phyloP scores from a whole-genome alignment of 352 stramenopile genomes.

The Globisporangium lucens region DNA sequence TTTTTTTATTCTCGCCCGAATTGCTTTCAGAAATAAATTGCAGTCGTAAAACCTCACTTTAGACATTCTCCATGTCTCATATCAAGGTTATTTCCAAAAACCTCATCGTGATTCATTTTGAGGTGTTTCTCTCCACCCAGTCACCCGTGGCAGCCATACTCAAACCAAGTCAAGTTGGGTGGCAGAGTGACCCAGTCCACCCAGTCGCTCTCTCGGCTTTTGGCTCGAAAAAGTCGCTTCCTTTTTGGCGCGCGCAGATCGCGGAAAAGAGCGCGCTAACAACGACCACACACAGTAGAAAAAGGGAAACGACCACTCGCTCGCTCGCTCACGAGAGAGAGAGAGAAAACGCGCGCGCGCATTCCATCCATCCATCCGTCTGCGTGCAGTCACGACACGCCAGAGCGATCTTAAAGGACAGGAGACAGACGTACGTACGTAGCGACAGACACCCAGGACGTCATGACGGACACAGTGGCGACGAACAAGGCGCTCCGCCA shows the following conservation, averaged over 20 bases:
- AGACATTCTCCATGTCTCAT: background rate
- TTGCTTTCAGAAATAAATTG: background rate
- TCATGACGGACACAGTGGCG: conserved; percentile 9
- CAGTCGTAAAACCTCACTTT: background rate
- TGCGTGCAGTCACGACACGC: background rate
- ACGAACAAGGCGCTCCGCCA: conserved; percentile 10
- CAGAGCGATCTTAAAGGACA: background rate
- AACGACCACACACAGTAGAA: background rate
- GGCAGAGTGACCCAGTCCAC: background rate
- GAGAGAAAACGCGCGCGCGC: background rate
- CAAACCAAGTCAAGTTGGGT: background rate
- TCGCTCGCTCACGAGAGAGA: background rate
- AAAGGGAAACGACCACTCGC: conserved; percentile 7
- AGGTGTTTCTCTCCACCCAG: background rate
- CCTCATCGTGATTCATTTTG: background rate
- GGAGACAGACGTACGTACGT: background rate
- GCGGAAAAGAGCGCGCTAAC: conserved; percentile 9
- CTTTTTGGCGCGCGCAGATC: conserved; percentile 10
- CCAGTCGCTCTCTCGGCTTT: background rate
- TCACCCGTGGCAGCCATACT: background rate
- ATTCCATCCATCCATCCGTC: conserved; percentile 7
- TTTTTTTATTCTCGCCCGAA: conserved; percentile 4
- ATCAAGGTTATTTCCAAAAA: background rate
- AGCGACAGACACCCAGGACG: background rate
- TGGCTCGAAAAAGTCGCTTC: background rate